phyloP scores from a whole-genome alignment of 345 rosid genomes.

The Psidium friedrichsthalianum region DNA sequence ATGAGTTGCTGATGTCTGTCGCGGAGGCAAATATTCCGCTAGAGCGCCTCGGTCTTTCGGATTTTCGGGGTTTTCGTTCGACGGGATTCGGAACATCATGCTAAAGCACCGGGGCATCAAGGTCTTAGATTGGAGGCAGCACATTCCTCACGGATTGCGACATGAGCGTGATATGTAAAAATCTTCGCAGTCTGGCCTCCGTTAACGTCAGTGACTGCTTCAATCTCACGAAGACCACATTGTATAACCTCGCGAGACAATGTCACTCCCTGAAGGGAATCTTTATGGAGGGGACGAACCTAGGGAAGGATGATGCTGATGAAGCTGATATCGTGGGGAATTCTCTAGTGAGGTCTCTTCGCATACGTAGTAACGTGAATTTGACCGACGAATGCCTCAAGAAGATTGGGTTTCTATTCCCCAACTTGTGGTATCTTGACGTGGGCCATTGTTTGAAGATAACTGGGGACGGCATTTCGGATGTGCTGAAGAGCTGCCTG shows the following conservation, averaged over 20 bases:
- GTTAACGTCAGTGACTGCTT: too few species aligned
- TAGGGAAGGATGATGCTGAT: conserved; percentile 15
- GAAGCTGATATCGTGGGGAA: conserved; percentile 9
- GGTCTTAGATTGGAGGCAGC: conserved; percentile 51
- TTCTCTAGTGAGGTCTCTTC: conserved; percentile 25
- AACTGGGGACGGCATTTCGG: conserved; percentile 37
- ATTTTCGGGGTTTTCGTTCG: conserved; percentile 26
- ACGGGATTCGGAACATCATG: conserved; percentile 30
- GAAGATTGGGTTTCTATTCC: conserved; percentile 2
- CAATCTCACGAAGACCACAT: too few species aligned
- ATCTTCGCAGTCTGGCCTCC: conserved; percentile 17
- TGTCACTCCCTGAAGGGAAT: too few species aligned
- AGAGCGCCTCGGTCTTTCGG: conserved; percentile 33
- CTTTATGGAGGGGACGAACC: too few species aligned
- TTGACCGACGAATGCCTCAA: conserved; percentile 36
- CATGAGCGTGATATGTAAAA: conserved; percentile 15
- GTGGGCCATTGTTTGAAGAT: conserved; percentile 28
- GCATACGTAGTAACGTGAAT: conserved; percentile 26
- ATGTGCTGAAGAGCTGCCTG: conserved; percentile 30
- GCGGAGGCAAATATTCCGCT: conserved; percentile 3
- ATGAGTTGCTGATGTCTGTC: conserved; percentile 32
- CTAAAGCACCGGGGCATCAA: conserved; percentile 22
- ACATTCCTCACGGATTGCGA: conserved; percentile 36
- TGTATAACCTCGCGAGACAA: too few species aligned
- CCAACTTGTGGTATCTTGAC: conserved; percentile 27